phyloP scores from a whole-genome alignment of 2,329 filamentous ascomycete genomes.

The Colletotrichum theobromicola region DNA sequence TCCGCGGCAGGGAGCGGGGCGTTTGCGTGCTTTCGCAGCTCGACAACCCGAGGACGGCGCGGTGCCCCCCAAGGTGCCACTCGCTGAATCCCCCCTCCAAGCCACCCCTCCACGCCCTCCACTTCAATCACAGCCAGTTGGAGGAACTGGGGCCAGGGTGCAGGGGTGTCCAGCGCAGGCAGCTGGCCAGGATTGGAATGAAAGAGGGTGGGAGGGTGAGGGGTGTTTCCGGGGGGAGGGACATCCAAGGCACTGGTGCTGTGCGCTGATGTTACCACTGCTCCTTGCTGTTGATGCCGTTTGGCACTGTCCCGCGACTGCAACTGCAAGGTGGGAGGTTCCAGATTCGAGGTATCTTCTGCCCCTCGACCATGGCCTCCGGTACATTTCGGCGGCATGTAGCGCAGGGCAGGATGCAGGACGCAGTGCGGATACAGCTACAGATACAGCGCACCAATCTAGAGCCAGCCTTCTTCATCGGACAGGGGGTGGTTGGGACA shows the following conservation, averaged over 20 bases:
- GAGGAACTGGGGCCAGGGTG: background rate
- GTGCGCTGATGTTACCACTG: background rate
- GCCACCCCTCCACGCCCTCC: slow-evolving; percentile 16
- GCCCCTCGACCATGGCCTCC: background rate
- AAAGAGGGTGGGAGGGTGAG: background rate
- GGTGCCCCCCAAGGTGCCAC: background rate
- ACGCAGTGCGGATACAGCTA: slow-evolving; percentile 1
- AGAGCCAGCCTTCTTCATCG: background rate
- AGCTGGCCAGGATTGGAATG: background rate
- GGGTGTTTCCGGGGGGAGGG: background rate
- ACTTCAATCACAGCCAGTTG: slow-evolving; percentile 8
- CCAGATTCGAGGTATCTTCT: background rate
- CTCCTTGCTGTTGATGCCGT: background rate
- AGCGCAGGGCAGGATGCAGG: slow-evolving; percentile 6
- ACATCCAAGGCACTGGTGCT: background rate
- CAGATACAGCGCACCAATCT: slow-evolving; percentile 15
- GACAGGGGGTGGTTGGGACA: background rate
- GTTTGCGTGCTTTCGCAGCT: slow-evolving; percentile 2
- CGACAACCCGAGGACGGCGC: slow-evolving; percentile 7
- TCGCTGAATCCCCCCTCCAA: background rate
- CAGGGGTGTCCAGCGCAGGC: background rate
- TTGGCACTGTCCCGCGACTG: background rate
- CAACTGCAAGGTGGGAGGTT: background rate
- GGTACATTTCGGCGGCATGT: background rate
- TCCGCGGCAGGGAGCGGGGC: slow-evolving; percentile 1